A percentile compares a stretch with the other conserved stretches of the same genome.
phyloP scores from a whole-genome alignment of 2,329 filamentous ascomycete species.

The Curvularia spicifera region DNA sequence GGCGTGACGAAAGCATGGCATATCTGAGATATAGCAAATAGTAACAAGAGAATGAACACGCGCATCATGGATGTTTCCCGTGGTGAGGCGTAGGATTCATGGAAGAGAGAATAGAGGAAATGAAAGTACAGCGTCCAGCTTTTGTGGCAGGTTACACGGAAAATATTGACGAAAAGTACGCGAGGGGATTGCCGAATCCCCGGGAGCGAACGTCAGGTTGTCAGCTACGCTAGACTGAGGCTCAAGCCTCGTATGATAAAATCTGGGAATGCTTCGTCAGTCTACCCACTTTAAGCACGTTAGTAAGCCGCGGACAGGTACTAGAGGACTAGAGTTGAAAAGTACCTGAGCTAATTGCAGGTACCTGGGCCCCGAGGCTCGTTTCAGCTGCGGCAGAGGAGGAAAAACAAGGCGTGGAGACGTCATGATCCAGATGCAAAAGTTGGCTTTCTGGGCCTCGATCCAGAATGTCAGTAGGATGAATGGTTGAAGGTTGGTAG shows the following conservation, averaged over 20 bases:
- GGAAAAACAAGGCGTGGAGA: conserved; percentile 3
- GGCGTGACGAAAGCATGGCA: conserved; percentile 14
- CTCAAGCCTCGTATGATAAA: neutral
- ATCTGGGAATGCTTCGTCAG: conserved; percentile 4
- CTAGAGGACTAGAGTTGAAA: neutral
- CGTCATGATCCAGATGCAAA: conserved; percentile 7
- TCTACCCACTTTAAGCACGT: neutral
- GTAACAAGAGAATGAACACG: conserved; percentile 7
- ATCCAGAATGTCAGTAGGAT: neutral
- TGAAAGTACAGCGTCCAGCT: conserved; percentile 1
- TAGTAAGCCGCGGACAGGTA: conserved; percentile 2
- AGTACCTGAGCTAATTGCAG: conserved; percentile 10
- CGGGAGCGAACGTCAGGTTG: conserved; percentile 4
- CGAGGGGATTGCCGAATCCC: conserved; percentile 4
- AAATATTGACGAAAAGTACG: conserved; percentile 5
- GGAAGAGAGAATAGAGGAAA: neutral
- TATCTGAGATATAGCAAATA: conserved; percentile 10
- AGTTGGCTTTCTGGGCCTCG: neutral
- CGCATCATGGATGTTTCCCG: conserved; percentile 9
- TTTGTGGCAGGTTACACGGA: conserved; percentile 8
- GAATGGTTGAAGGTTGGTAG: conserved; percentile 1
- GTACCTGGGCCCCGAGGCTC: neutral
- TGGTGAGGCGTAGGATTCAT: neutral
- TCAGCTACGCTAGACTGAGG: conserved; percentile 4
- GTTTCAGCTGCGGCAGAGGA: conserved; percentile 4